A percentile compares a stretch with the other conserved stretches of the same genome.
These are phyloP conservation scores for Sideroxylon spinosum DNA, from an alignment of 179 eudicot species.

Conservation along the genomic window DNA sequence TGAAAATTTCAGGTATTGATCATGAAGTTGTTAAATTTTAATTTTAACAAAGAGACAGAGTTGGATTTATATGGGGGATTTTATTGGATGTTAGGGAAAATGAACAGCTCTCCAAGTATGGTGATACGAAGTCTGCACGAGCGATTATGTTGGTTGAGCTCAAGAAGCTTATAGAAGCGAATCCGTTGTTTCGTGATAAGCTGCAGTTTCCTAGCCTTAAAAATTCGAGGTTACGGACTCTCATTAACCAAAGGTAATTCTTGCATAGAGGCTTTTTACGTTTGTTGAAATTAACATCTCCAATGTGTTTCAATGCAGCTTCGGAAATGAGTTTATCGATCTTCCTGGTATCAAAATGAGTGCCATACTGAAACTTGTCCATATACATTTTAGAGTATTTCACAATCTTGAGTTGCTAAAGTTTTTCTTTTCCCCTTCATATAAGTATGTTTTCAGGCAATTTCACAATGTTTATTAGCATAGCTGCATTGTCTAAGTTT, in stretches of 20 bases:
- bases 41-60: neutral
- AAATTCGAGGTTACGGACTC: constrained; percentile 78
- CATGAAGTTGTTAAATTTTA: neutral
- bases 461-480: neutral
- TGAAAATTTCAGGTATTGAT: constrained; percentile 70
- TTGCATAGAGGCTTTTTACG: neutral
- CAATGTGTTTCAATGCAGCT: neutral
- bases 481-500: neutral
- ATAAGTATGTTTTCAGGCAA: neutral
- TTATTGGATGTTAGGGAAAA: constrained; percentile 57
- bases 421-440: no score
- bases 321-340: neutral
- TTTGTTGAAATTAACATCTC: neutral
- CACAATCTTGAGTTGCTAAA: neutral
- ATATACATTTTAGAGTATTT: neutral
- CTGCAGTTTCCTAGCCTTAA: constrained; percentile 82
- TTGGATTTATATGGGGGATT: constrained; percentile 3
- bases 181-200: constrained; percentile 94
- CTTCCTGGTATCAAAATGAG: neutral
- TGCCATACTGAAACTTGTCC: neutral
- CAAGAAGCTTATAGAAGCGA: constrained; percentile 93
- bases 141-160: constrained; percentile 94
- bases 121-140: constrained; percentile 92
- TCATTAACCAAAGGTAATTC: constrained; percentile 83
- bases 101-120: constrained; percentile 89